phyloP scores from a whole-genome alignment of 306 rosid species.

The Delonix regia region DNA sequence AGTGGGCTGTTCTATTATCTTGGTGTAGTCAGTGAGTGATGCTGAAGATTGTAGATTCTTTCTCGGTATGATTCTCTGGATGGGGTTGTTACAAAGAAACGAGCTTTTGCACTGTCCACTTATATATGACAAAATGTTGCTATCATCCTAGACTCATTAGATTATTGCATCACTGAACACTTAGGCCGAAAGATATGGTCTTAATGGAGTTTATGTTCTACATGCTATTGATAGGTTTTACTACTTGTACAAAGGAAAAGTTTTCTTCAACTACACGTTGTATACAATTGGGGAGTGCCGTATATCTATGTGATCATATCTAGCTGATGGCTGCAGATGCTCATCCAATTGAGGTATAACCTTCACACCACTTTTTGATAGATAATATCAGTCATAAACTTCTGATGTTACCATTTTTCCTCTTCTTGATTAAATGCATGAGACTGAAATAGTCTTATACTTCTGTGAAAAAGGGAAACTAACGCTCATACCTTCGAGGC shows the following conservation, averaged over 20 bases:
- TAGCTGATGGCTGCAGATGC: constrained; percentile 14
- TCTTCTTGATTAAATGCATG: constrained; percentile 22
- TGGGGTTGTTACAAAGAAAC: constrained; percentile 44
- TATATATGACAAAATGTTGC: constrained; percentile 43
- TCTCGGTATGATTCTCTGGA: constrained; percentile 30
- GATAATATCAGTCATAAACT: neutral
- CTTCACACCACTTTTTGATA: constrained; percentile 30
- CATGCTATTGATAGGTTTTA: constrained; percentile 43
- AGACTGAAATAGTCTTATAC: constrained; percentile 1
- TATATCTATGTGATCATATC: constrained; percentile 3
- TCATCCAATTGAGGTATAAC: constrained; percentile 20
- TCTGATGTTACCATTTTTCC: constrained; percentile 12
- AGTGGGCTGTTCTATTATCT: constrained; percentile 39
- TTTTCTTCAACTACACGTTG: constrained; percentile 48
- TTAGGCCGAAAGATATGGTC: constrained; percentile 70
- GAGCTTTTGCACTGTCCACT: constrained; percentile 27
- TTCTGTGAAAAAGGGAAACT: constrained; percentile 20
- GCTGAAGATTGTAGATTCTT: constrained; percentile 40
- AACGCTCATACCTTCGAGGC: constrained; percentile 9
- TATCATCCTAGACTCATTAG: constrained; percentile 39
- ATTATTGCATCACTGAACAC: constrained; percentile 55
- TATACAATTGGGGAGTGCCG: constrained; percentile 25
- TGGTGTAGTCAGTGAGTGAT: constrained; percentile 42
- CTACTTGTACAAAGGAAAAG: constrained; percentile 36
- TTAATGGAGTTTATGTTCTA: constrained; percentile 51